Evolutionary conservation across 225 moss, liverwort and hornwort species (phyloP).

Genomic region (Marchantia polymorpha): DNA sequence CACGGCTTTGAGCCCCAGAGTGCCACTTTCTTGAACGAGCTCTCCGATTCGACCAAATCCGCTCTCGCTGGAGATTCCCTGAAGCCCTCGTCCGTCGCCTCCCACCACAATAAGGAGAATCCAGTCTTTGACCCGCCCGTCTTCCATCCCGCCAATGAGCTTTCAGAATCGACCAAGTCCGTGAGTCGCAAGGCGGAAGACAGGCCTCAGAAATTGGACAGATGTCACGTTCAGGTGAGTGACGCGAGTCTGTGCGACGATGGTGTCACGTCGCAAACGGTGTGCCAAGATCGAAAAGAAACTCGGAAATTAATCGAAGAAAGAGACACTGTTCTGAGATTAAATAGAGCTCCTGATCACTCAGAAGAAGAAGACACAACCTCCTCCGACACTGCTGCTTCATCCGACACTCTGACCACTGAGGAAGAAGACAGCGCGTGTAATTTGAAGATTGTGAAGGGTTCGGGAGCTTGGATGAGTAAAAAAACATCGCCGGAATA

Average conservation of each 20-base stretch:
- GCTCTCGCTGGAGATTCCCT: background rate
- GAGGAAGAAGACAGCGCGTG: constrained; percentile 4
- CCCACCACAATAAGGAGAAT: background rate
- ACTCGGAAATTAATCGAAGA: background rate
- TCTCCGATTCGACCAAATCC: background rate
- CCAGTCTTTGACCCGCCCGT: background rate
- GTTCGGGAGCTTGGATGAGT: background rate
- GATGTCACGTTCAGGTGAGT: constrained; percentile 1
- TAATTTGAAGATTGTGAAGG: background rate
- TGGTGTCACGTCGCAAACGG: background rate
- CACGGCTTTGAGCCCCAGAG: background rate
- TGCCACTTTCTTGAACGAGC: background rate
- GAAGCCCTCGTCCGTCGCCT: background rate
- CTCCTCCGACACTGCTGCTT: background rate
- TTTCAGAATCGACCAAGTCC: constrained; percentile 8
- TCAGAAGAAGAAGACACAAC: background rate
- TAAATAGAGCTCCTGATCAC: constrained; percentile 1
- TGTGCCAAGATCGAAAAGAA: background rate
- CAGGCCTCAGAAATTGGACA: background rate
- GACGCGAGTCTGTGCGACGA: background rate
- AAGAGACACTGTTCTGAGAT: background rate
- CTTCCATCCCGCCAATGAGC: background rate
- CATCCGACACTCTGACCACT: background rate
- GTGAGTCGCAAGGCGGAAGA: constrained; percentile 3
- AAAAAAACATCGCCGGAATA: constrained; percentile 1